These are phyloP conservation scores for Paraphaeosphaeria sporulosa DNA, from an alignment of 2,329 filamentous ascomycete genomes.

Conservation along the genomic window DNA sequence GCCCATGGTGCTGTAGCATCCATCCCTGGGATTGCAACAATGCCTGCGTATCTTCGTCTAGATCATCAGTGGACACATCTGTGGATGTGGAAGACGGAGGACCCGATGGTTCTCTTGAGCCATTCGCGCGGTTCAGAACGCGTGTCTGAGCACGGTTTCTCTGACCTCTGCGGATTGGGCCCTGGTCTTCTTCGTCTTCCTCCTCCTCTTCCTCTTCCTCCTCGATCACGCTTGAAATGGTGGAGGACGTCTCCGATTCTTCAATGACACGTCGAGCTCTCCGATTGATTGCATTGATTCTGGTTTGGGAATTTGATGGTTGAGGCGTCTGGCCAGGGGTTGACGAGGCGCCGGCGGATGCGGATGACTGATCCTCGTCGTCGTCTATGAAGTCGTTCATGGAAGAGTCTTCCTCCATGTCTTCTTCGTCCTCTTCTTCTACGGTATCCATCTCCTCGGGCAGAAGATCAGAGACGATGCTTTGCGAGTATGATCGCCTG, in stretches of 20 bases:
- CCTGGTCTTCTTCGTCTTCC: slow-evolving; percentile 48
- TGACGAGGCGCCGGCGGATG: slow-evolving; percentile 39
- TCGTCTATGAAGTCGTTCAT: slow-evolving; percentile 54
- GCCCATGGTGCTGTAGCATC: slow-evolving; percentile 46
- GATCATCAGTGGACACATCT: slow-evolving; percentile 45
- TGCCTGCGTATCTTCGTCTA: slow-evolving; percentile 50
- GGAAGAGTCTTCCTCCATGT: slow-evolving; percentile 48
- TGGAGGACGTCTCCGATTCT: slow-evolving; percentile 49
- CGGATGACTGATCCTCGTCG: slow-evolving; percentile 30
- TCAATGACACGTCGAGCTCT: slow-evolving; percentile 48
- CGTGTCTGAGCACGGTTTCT: slow-evolving; percentile 40
- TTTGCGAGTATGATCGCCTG: slow-evolving; percentile 50
- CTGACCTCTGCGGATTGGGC: slow-evolving; percentile 43
- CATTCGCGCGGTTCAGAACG: slow-evolving; percentile 44
- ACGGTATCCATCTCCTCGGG: slow-evolving; percentile 53
- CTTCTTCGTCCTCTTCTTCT: slow-evolving; percentile 54
- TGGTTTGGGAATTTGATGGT: slow-evolving; percentile 30
- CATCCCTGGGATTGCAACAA: slow-evolving; percentile 47
- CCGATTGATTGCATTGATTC: slow-evolving; percentile 31
- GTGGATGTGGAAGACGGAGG: slow-evolving; percentile 46
- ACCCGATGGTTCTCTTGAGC: slow-evolving; percentile 38
- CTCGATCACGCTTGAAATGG: slow-evolving; percentile 43
- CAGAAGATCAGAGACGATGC: slow-evolving; percentile 49
- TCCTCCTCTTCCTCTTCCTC: slow-evolving; percentile 42
- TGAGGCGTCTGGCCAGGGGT: slow-evolving; percentile 42